Evolutionary conservation across 148 eudicot genomes (phyloP), one percentile per base, ranked within the genome.

Genomic region (Simmondsia chinensis): DNA sequence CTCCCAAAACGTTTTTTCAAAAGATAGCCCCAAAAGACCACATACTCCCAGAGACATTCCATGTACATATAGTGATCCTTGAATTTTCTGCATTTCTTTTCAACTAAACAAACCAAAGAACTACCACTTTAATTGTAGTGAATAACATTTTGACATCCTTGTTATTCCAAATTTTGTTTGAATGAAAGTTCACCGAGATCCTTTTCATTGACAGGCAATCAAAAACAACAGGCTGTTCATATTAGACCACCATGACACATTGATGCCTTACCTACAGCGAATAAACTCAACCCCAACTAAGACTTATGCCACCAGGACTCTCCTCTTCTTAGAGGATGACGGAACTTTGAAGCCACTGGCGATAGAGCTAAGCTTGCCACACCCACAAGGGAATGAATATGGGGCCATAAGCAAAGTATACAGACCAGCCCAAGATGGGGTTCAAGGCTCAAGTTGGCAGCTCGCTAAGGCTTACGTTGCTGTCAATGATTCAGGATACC

Each of bases 401-500:
- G 88, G 88, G 6, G 68, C 75, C 13, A 22, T 69, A 20, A 79
- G 78, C 51, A 57, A 29, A 50, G 85, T 87, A 9, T 66, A 50
- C 50, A 76, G 76, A 10, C 96, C 94, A 3, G 82, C 77, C 0
- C 53, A 74, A 34, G 57, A 71, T 7, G 96, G 88, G 7, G 61
- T 64, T 18, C 62, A 79, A 38, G 85, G 72, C 22, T 44, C 82
- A 1, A 18, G 76, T 35, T 87, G 96, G 96, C 73, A 58, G 56
- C 72, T 87, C 47, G 94, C 96, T 9, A 87, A 87, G 66, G 88
- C 96, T 42, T 87, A 76, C 61, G 96, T 79, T 52, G 68, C 72
- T 13, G 87, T 87, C 2, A 74, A 63, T 67, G 96, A 87, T 57
- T 73, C 82, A 8, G 85, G 94, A 15, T 39, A 57, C 52, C 96